Conservation (phyloP, 2,329 filamentous ascomycete species). For the Aspergillus japonicus region DNA sequence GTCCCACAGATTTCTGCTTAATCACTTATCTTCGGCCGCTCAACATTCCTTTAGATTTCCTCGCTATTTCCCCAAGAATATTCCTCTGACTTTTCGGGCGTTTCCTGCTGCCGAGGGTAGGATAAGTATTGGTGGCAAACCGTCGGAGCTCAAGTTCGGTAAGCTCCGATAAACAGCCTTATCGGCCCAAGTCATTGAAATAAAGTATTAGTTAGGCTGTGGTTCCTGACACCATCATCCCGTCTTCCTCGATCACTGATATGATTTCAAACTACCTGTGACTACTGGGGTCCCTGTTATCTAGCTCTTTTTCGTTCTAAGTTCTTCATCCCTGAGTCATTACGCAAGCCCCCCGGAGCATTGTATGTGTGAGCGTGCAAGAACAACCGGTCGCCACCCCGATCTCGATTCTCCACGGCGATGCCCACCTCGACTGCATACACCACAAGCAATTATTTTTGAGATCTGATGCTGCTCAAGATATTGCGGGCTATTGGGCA, state of each 20-base stretch:
- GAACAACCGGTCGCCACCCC: conserved; percentile 6
- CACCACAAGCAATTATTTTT: background rate
- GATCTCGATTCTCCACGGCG: background rate
- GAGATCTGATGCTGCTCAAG: background rate
- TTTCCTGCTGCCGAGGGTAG: background rate
- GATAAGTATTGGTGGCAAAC: background rate
- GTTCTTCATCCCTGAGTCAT: background rate
- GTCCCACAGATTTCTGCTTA: background rate
- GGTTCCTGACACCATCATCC: background rate
- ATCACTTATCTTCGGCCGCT: background rate
- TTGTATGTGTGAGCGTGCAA: background rate
- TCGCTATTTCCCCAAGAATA: background rate
- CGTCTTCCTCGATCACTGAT: background rate
- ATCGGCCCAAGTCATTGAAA: background rate
- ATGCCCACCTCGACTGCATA: background rate
- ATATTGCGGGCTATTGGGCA: background rate
- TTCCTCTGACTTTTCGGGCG: background rate
- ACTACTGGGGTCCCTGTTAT: background rate
- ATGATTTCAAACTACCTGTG: background rate
- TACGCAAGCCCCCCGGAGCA: background rate
- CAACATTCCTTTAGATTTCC: background rate
- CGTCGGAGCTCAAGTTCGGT: conserved; percentile 17
- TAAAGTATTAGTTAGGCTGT: background rate
- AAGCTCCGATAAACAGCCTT: conserved; percentile 21
- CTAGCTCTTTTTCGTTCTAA: no score